phyloP scores from a whole-genome alignment of 345 rosid species.

The Xanthoceras sorbifolium region DNA sequence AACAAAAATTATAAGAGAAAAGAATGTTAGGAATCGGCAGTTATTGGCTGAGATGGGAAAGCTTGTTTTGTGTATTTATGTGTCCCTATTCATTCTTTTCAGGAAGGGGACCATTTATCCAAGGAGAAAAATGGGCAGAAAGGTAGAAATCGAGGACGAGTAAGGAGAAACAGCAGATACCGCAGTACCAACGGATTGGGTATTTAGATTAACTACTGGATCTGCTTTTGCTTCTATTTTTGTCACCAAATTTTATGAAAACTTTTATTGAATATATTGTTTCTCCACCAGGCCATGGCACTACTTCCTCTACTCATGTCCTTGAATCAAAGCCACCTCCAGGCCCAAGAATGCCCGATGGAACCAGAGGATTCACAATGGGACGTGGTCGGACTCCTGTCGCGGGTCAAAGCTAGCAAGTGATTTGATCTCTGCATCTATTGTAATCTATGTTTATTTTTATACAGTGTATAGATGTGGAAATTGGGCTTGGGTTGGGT shows the following conservation, averaged over 20 bases:
- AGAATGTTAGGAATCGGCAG: neutral
- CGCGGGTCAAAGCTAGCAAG: conserved; percentile 23
- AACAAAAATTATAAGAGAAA: too few relatives aligned
- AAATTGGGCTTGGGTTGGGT: conserved; percentile 10
- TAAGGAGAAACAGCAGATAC: conserved; percentile 50
- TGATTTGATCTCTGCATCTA: conserved; percentile 22
- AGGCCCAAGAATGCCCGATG: conserved; percentile 99
- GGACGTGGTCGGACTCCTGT: conserved; percentile 76
- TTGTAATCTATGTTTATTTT: conserved; percentile 14
- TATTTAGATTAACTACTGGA: conserved; percentile 19
- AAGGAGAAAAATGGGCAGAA: conserved; percentile 66
- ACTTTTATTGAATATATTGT: neutral
- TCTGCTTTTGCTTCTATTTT: neutral
- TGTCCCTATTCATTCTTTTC: conserved; percentile 6
- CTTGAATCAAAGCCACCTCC: conserved; percentile 78
- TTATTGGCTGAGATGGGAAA: neutral
- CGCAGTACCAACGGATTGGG: conserved; percentile 52
- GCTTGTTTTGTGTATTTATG: neutral
- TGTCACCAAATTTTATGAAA: too few relatives aligned
- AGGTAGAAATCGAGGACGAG: conserved; percentile 48
- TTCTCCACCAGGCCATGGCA: conserved; percentile 61
- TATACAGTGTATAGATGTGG: conserved; percentile 20
- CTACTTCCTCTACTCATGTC: conserved; percentile 39
- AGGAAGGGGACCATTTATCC: conserved; percentile 51
- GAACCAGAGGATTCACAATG: conserved; percentile 89